A percentile compares a stretch with the other conserved stretches of the same genome.
phyloP scores from a whole-genome alignment of 306 rosid species.

The Alnus glutinosa region DNA sequence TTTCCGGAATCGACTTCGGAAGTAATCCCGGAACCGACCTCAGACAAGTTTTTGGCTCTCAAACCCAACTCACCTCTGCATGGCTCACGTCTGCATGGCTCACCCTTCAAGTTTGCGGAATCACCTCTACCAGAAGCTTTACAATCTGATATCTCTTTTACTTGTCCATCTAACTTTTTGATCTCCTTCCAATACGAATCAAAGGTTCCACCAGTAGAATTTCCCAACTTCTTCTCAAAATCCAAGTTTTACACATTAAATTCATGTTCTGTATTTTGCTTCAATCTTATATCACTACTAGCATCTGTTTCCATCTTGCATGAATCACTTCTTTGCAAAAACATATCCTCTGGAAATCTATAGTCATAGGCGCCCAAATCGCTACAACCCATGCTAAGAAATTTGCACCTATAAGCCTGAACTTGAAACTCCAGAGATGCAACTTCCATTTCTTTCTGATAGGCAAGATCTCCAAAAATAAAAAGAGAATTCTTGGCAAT shows the following conservation, averaged over 20 bases:
- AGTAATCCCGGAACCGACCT: too few relatives aligned
- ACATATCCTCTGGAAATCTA: slow-evolving; percentile 48
- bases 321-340: slow-evolving; percentile 42
- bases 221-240: slow-evolving; percentile 30
- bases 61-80: too few relatives aligned
- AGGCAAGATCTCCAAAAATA: slow-evolving; percentile 64
- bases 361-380: slow-evolving; percentile 56
- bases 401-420: slow-evolving; percentile 66
- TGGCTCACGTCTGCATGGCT: too few relatives aligned
- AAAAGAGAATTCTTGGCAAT: slow-evolving; percentile 71
- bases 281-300: slow-evolving; percentile 51
- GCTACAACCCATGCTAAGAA: slow-evolving; percentile 50
- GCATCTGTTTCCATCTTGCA: slow-evolving; percentile 38
- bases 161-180: slow-evolving; percentile 58
- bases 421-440: slow-evolving; percentile 79
- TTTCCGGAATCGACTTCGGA: too few relatives aligned
- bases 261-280: slow-evolving; percentile 34
- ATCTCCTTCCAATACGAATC: slow-evolving; percentile 62
- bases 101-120: slow-evolving; percentile 27
- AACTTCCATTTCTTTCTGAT: slow-evolving; percentile 84
- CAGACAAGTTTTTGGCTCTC: too few relatives aligned
- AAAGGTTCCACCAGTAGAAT: slow-evolving; percentile 33
- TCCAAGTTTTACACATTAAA: slow-evolving; percentile 31
- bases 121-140: slow-evolving; percentile 47
- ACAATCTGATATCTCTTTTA: slow-evolving; percentile 61